Evolutionary conservation across 306 rosid genomes (phyloP).

Genomic region (Castanospermum australe): DNA sequence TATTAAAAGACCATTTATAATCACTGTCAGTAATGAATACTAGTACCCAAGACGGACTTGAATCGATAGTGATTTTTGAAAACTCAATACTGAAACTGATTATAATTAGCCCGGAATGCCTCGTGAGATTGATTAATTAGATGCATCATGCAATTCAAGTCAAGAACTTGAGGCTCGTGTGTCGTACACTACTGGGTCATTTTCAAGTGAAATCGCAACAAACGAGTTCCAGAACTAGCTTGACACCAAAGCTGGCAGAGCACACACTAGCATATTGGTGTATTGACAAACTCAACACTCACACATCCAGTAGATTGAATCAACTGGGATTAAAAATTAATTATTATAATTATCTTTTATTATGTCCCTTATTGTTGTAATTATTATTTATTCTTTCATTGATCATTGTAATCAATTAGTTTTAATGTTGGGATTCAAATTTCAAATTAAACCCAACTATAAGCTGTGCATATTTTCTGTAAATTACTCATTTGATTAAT

Average conservation of each 20-base stretch:
- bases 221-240: conserved; percentile 18
- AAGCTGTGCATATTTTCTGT: no score
- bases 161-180: not conserved
- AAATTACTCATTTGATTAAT: no score
- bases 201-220: not conserved
- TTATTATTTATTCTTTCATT: no score
- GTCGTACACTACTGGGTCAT: not conserved
- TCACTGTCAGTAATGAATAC: not conserved
- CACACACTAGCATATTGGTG: no score
- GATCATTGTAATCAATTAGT: no score
- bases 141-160: not conserved
- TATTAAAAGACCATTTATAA: not conserved
- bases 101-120: not conserved
- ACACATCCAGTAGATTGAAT: no score
- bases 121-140: not conserved
- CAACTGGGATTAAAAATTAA: no score
- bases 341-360: no score
- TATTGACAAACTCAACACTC: no score
- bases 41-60: not conserved
- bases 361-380: no score
- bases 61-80: not conserved
- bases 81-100: not conserved
- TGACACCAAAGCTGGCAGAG: conserved; percentile 27
- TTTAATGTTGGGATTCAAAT: no score
- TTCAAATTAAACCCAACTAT: no score